Percentiles rank a stretch among this genome's conserved stretches.
Conservation (phyloP, 495 filamentous ascomycete species). For the Clohesyomyces aquaticus region DNA sequence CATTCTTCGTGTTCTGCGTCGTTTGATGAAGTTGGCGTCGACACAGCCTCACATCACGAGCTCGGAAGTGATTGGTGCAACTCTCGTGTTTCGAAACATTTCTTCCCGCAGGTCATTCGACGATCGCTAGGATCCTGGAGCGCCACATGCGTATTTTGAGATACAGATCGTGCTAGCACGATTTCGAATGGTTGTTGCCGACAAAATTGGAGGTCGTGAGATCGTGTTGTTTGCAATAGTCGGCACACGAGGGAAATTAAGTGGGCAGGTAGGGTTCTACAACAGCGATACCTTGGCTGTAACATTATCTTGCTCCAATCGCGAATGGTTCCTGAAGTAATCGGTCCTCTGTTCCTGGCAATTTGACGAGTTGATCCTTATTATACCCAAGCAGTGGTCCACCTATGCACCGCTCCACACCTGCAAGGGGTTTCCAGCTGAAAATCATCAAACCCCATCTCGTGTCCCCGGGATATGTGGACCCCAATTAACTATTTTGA, state of each 20-base stretch:
- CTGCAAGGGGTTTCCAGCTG: constrained; percentile 5
- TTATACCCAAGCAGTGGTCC: neutral
- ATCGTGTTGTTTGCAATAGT: no score
- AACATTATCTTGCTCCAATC: no score
- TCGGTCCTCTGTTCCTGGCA: neutral
- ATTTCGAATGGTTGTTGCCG: no score
- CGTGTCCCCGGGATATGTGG: constrained; percentile 3
- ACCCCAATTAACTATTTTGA: neutral
- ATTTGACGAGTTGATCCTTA: no score
- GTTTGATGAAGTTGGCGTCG: neutral
- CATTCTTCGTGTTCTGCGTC: constrained; percentile 2
- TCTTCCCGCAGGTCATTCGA: neutral
- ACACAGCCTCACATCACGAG: constrained; percentile 7
- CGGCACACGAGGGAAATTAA: no score
- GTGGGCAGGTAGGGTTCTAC: no score
- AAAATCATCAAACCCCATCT: constrained; percentile 1
- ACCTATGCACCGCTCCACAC: neutral
- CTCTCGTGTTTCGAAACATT: constrained; percentile 15
- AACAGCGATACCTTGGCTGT: no score
- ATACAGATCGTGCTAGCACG: neutral
- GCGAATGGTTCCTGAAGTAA: no score
- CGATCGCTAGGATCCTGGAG: neutral
- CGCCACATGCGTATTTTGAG: constrained; percentile 1
- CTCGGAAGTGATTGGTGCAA: neutral
- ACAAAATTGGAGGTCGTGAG: no score